Base-by-base conservation (phyloP, 2,329 filamentous ascomycete species). In the Colletotrichum gloeosporioides region DNA sequence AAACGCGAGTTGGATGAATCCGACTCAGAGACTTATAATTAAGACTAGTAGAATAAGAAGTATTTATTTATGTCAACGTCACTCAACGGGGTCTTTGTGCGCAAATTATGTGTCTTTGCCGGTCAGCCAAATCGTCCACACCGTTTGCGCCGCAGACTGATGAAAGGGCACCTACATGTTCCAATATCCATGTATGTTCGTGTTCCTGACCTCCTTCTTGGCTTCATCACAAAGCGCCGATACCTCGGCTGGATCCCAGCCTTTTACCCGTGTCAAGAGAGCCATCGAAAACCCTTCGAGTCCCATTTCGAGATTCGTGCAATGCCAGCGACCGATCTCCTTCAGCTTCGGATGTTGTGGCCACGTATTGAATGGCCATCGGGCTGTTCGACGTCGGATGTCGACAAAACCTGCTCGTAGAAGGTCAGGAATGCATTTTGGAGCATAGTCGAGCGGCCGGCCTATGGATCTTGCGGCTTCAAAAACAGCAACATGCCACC, bases 221-320 rank as follows among this genome's bases (percentile, higher is more conserved):
- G 80, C 80, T 4, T 73, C 32, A 1, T 76, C 76, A 65, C 79
- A 78, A 29, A 82, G 80, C 64, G 75, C 71, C 53, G 66, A 53
- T 55, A 81, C 79, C 59, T 84, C 80, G 10, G 82, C 82, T 12
- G 78, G 71, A 25, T 65, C 80, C 84, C 84, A 86, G n/a, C 81
- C 82, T 34, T 86, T 78, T 32, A 81, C 82, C 16, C 83, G 80
- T 5, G 85, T 87, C 70, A 85, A 83, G 15, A 85, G 77, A 9
- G 83, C 85, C 70, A 86, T 78, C 8, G 79, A 81, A 62, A 86
- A 82, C 10, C 81, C 80, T 78, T 86, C 83, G 36, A 82, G 79
- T 7, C 84, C 84, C 65, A 76, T 78, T 64, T 75, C 53, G n/a
- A 84, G 79, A 61, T 84, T 84, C 49, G 82, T 79, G 29, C 79